Evolutionary conservation across 176 grass and related monocot genomes (phyloP), one percentile per base, ranked within the genome.

Genomic region (Eleusine indica): DNA sequence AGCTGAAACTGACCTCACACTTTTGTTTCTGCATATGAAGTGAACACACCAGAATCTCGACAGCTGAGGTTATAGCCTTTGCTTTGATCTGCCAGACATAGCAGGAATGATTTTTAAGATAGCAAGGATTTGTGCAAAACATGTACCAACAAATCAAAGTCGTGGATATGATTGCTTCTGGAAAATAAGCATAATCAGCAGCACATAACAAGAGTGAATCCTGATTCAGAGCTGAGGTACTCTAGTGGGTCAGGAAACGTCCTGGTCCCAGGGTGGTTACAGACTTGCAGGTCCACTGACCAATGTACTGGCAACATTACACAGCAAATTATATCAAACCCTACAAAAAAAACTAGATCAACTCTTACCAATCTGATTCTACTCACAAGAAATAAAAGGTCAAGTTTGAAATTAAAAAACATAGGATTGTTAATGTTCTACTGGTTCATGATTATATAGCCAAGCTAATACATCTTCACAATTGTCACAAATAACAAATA

Each of bases 1-100:
- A 62, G 73, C 49, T 54, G 28, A 47, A 80, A 83, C 80, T 84
- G 14, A 96, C 93, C 86, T 87, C 62, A 82, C 68, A 69, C 70
- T 61, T 84, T 70, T 74, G 62, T 86, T 79, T 87, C 37, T 87
- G 76, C 29, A 70, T 61, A 81, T 52, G 76, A 77, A 89, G 73
- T 84, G 83, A 83, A 68, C 80, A 74, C 17, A 71, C 65, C 7
- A 96, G 58, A 44, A 85, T 76, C 73, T 91, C 94, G 44, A 82
- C 74, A 66, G 73, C 83, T n/a, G 89, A 94, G 83, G 32, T 89
- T 81, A 92, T 69, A 68, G 65, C 62, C 28, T 82, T 80, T 73
- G 62, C 83, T 73, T 84, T 89, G 68, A 86, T 79, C 93, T 95
- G 81, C 46, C 51, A 93, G 42, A 86, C 39, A 62, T 63, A 21